Evolutionary conservation across 768 basidiomycete species (phyloP).

Genomic region (Tubosaeta sp.): DNA sequence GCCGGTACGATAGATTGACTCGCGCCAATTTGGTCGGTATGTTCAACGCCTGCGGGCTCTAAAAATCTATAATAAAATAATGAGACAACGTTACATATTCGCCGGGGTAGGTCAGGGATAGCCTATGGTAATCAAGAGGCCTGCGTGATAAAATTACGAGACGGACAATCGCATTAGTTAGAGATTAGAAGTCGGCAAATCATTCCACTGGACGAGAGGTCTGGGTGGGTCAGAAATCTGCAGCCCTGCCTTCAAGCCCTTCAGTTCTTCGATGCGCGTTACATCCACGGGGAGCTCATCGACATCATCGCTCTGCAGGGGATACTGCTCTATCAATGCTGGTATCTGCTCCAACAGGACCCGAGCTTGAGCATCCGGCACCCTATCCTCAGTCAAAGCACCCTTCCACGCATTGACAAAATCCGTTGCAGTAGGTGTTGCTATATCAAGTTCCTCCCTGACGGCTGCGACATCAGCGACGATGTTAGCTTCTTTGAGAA

Average conservation of each 20-base stretch:
- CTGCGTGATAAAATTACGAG: background rate
- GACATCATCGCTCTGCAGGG: constrained; percentile 49
- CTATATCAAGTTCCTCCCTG: constrained; percentile 49
- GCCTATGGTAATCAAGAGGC: background rate
- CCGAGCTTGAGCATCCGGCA: constrained; percentile 38
- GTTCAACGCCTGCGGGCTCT: too few species aligned
- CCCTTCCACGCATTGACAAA: constrained; percentile 63
- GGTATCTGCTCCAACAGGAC: constrained; percentile 54
- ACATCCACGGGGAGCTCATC: constrained; percentile 45
- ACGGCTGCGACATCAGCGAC: constrained; percentile 48
- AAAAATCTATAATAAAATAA: too few species aligned
- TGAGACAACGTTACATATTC: too few species aligned
- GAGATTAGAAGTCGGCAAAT: constrained; percentile 58
- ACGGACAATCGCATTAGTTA: constrained; percentile 26
- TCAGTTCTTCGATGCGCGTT: constrained; percentile 60
- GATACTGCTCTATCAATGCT: constrained; percentile 51
- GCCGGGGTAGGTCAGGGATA: background rate
- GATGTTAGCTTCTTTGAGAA: constrained; percentile 47
- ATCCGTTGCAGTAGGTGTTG: constrained; percentile 52
- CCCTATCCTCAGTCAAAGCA: constrained; percentile 38
- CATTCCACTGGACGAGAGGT: constrained; percentile 71
- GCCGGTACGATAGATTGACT: too few species aligned
- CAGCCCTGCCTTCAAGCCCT: constrained; percentile 61
- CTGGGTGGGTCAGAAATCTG: constrained; percentile 51
- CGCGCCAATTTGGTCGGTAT: too few species aligned